Percentiles rank a stretch among this genome's conserved stretches.
phyloP scores from a whole-genome alignment of 1,284 basidiomycete species.

The Puccinia polysora region DNA sequence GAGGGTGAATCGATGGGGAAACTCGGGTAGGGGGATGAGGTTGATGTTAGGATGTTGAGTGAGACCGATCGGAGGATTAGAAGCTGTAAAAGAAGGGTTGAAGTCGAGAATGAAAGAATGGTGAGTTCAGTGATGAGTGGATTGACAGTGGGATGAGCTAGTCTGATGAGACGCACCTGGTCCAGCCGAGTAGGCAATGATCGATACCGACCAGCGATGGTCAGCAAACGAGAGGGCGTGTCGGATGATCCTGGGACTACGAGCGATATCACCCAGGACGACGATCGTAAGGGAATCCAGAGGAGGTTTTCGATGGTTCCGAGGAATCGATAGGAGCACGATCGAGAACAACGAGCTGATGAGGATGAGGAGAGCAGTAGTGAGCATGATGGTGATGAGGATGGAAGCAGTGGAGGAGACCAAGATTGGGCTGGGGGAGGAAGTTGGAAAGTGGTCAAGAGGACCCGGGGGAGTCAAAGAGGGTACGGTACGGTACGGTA shows the following conservation, averaged over 20 bases:
- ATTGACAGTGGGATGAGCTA: too few species aligned
- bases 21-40: constrained; percentile 18
- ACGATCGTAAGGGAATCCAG: constrained; percentile 67
- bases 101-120: background rate
- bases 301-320: background rate
- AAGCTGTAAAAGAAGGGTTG: background rate
- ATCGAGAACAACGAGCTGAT: constrained; percentile 47
- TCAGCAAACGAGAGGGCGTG: constrained; percentile 87
- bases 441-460: too few species aligned
- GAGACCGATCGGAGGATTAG: constrained; percentile 20
- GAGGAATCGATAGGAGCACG: constrained; percentile 57
- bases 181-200: constrained; percentile 82
- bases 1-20: constrained; percentile 3
- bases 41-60: constrained; percentile 30
- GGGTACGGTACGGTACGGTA: too few species aligned
- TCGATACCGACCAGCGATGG: constrained; percentile 69
- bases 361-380: too few species aligned
- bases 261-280: constrained; percentile 90
- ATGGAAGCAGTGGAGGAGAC: too few species aligned
- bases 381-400: too few species aligned
- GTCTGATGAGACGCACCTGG: too few species aligned
- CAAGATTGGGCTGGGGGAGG: too few species aligned
- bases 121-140: too few species aligned
- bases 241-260: constrained; percentile 97
- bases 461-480: too few species aligned